Conservation (phyloP, 1,139 yeast genomes). For the Magnusiomyces clavatus region DNA sequence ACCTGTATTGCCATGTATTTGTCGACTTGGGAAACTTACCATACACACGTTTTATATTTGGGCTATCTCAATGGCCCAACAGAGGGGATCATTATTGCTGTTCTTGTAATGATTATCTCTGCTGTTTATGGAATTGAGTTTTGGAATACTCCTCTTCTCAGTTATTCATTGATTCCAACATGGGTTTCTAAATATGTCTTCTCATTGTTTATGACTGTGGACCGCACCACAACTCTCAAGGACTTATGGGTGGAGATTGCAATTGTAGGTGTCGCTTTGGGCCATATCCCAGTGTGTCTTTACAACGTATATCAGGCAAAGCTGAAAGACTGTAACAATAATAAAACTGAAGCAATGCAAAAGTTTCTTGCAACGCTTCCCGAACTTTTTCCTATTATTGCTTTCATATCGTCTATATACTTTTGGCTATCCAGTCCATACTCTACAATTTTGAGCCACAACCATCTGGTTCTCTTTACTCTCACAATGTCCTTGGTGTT, state of each 20-base stretch:
- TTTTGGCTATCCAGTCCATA: conserved; percentile 34
- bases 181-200: background rate
- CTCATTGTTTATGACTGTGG: conserved; percentile 6
- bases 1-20: conserved; percentile 63
- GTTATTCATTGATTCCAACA: conserved; percentile 11
- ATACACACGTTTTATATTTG: conserved; percentile 61
- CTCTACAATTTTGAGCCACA: conserved; percentile 29
- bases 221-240: conserved; percentile 16
- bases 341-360: conserved; percentile 17
- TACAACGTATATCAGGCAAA: conserved; percentile 56
- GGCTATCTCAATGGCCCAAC: conserved; percentile 74
- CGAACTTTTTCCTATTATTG: conserved; percentile 30
- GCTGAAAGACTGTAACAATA: conserved; percentile 3
- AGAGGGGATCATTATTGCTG: conserved; percentile 63
- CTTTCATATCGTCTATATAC: conserved; percentile 24
- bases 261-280: conserved; percentile 44
- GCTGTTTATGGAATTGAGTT: conserved; percentile 55
- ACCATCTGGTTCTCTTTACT: conserved; percentile 51
- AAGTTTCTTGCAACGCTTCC: conserved; percentile 36
- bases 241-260: conserved; percentile 34
- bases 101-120: conserved; percentile 45
- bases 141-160: conserved; percentile 39
- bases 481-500: conserved; percentile 60
- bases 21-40: conserved; percentile 77
- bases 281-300: conserved; percentile 41